Base-by-base conservation (phyloP, 2,329 filamentous ascomycete species). In the Aspergillus carbonarius region DNA sequence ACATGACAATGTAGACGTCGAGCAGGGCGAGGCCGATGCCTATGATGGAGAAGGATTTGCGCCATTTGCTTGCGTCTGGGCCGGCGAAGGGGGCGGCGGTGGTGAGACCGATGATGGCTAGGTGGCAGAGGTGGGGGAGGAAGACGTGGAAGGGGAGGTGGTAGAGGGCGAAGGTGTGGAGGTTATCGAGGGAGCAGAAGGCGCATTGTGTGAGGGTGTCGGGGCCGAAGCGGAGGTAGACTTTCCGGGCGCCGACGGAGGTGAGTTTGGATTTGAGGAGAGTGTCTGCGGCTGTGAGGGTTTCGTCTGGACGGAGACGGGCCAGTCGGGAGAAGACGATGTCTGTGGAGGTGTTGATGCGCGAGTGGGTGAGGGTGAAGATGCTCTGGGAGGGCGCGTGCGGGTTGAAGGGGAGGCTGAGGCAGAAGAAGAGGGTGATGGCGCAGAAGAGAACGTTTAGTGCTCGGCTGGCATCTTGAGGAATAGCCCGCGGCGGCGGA, bases 171-270 rank as follows among this genome's bases (percentile, higher is more conserved):
- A 92, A 97, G 42, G 84, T 85, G 37, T 79, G 80, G 5, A 86
- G 82, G 49, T 90, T 86, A 59, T 90, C 87, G n/a, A 85, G 77
- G 52, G 79, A 81, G 82, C 93, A 97, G 78, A 96, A 96, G n/a
- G 85, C 83, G 74, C 93, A 98, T 59, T 86, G 81, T 20, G 87
- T 81, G 37, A 98, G 74, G 8, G 88, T 85, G 34, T 85, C 81
- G 0, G 92, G 91, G 2, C 95, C 95, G 75, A 87, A 96, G 59
- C 89, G 87, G 54, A 96, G 82, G 77, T 97, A 98, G 7, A 96
- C 81, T 59, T 95, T 83, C 55, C 91, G 84, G 49, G 88, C 89
- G 64, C 91, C 87, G 55, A 88, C 78, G 60, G 84, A 88, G 65
- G 85, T 83, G 70, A 98, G 87, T 66, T 88, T 88, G 25, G 79